These are phyloP conservation scores for Takakia lepidozioides DNA, from an alignment of 225 moss, liverwort and hornwort genomes.

Conservation along the genomic window DNA sequence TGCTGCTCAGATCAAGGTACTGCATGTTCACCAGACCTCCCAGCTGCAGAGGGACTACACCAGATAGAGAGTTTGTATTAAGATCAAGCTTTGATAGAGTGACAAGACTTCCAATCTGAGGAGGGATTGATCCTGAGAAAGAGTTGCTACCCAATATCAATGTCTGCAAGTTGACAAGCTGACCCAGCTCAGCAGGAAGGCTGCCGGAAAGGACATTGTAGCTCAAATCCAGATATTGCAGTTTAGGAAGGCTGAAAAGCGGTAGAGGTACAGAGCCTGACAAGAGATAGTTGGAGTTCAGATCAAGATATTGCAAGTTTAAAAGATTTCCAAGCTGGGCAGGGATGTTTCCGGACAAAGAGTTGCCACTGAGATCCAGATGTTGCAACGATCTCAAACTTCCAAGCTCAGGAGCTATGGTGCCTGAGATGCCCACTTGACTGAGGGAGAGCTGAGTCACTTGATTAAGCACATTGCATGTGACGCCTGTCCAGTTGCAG, in stretches of 20 bases:
- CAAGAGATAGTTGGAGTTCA: slow-evolving; percentile 36
- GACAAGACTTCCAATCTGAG: slow-evolving; percentile 16
- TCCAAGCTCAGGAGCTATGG: slow-evolving; percentile 49
- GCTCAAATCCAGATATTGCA: slow-evolving; percentile 36
- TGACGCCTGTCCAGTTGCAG: slow-evolving; percentile 64
- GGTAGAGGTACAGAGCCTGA: slow-evolving; percentile 23
- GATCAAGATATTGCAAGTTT: slow-evolving; percentile 43
- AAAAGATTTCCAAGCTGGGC: slow-evolving; percentile 35
- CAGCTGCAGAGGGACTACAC: slow-evolving; percentile 37
- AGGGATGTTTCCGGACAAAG: slow-evolving; percentile 37
- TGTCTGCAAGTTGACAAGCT: slow-evolving; percentile 13
- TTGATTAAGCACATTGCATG: slow-evolving; percentile 27
- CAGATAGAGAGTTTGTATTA: slow-evolving; percentile 22
- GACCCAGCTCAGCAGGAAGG: slow-evolving; percentile 22
- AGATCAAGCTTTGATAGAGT: slow-evolving; percentile 26
- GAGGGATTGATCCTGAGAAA: slow-evolving; percentile 29
- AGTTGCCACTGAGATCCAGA: slow-evolving; percentile 51
- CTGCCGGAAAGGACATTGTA: slow-evolving; percentile 29
- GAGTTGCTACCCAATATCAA: slow-evolving; percentile 32
- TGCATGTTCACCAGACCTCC: slow-evolving; percentile 18
- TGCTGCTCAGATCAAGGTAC: slow-evolving; percentile 25
- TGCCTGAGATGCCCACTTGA: slow-evolving; percentile 19
- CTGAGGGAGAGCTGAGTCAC: slow-evolving; percentile 49
- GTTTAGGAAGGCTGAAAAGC: slow-evolving; percentile 17
- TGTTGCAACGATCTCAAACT: slow-evolving; percentile 27